phyloP scores from a whole-genome alignment of 805 yeast genomes.

The Saccharomycopsis babjevae region DNA sequence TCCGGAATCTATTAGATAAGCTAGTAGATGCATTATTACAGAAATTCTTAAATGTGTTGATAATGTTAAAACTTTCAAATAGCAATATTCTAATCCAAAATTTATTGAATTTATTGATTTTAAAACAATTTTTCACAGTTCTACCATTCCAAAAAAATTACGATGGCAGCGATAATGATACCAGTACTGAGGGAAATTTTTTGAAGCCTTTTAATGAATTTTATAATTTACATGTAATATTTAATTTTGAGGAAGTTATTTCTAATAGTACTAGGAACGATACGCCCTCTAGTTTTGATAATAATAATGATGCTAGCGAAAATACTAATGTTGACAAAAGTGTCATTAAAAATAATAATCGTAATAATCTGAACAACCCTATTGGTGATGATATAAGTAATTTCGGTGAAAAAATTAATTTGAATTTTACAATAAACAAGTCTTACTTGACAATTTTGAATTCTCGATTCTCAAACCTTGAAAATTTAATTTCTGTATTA shows the following conservation, averaged over 20 bases:
- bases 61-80: slow-evolving; percentile 53
- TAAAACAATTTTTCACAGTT: slow-evolving; percentile 34
- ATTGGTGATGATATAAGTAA: background rate
- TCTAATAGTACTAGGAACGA: background rate
- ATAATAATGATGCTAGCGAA: background rate
- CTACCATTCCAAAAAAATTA: slow-evolving; percentile 22
- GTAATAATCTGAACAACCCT: background rate
- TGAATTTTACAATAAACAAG: slow-evolving; percentile 19
- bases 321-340: slow-evolving; percentile 19
- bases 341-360: background rate
- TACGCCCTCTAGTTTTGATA: background rate
- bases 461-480: slow-evolving; percentile 35
- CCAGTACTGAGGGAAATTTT: background rate
- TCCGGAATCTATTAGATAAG: slow-evolving; percentile 66
- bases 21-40: slow-evolving; percentile 53
- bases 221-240: background rate
- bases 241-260: background rate
- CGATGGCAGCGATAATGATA: background rate
- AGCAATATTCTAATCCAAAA: slow-evolving; percentile 62
- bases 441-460: slow-evolving; percentile 36
- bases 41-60: slow-evolving; percentile 47
- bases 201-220: background rate
- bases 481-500: slow-evolving; percentile 57
- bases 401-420: slow-evolving; percentile 9
- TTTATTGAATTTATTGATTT: slow-evolving; percentile 54